Base-by-base conservation (phyloP, 148 eudicot genomes). In the Silene conica region DNA sequence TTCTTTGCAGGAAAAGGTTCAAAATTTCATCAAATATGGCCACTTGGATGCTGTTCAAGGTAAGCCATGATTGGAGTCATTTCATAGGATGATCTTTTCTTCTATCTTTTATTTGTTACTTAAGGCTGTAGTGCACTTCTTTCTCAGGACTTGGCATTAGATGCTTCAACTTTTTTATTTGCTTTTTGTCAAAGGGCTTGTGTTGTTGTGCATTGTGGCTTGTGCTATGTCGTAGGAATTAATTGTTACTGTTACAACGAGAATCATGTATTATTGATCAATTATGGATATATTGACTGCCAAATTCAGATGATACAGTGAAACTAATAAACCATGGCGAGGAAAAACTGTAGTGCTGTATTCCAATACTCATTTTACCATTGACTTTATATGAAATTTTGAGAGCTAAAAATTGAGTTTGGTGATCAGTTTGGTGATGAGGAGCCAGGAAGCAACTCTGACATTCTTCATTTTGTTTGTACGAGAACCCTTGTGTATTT, bases 41-140 rank as follows among this genome's bases (percentile, higher is more conserved):
- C 84, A 87, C 67, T 76, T 92, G 81, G 92, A 88, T 74, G 56
- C 79, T 73, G 73, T 84, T 84, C 91, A 86, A 83, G 98, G 98
- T 87, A 85, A 67, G 70, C 55, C 43, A 63, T 46, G 60, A 4
- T 13, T 15, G 18, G 19, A 3, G 38, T 15, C 1, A 28, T 25
- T 25, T 28, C 38, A 14, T 63, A 25, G n/a, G 19, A 26, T 25
- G 15, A 13, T 63, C 41, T 2, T 8, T 60, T 14, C 67, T 14
- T 28, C 43, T 16, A 63, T 63, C 56, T 60, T n/a, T n/a, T n/a
- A n/a, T n/a, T n/a, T n/a, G n/a, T n/a, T n/a, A n/a, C n/a, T n/a
- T n/a, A n/a, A n/a, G n/a, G n/a, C n/a, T n/a, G n/a, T n/a, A n/a
- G n/a, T n/a, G n/a, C n/a, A n/a, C n/a, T n/a, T n/a, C n/a, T n/a